phyloP scores from a whole-genome alignment of 495 filamentous ascomycete species.

The Amniculicola lignicola region DNA sequence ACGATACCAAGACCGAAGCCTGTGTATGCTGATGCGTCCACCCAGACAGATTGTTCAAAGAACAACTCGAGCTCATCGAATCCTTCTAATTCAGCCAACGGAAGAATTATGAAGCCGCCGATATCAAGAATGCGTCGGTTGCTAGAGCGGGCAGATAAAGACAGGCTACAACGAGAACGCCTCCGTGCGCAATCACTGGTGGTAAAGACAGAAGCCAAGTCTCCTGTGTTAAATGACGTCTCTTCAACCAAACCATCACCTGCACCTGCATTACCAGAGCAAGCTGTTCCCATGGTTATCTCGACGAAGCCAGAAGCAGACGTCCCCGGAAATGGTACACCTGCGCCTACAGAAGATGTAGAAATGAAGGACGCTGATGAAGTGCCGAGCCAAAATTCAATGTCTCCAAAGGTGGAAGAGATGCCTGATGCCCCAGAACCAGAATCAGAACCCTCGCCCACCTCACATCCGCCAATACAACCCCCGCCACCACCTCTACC shows the following conservation, averaged over 20 bases:
- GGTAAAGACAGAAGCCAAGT: conserved; percentile 28
- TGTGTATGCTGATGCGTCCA: conserved; percentile 30
- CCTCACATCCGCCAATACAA: conserved; percentile 32
- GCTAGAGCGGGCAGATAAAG: conserved; percentile 20
- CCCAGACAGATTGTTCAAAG: conserved; percentile 29
- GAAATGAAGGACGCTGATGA: conserved; percentile 37
- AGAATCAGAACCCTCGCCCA: neutral
- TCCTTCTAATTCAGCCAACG: neutral
- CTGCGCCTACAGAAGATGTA: conserved; percentile 25
- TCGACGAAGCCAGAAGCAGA: neutral
- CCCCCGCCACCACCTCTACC: conserved; percentile 34
- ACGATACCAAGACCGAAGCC: conserved; percentile 12
- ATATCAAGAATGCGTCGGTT: conserved; percentile 25
- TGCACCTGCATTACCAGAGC: no score
- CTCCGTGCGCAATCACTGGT: conserved; percentile 24
- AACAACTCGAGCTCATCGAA: neutral
- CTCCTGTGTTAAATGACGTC: conserved; percentile 26
- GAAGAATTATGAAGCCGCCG: conserved; percentile 4
- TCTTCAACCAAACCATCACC: conserved; percentile 19
- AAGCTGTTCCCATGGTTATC: conserved; percentile 8
- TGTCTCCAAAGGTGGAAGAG: conserved; percentile 9
- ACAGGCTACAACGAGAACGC: conserved; percentile 25
- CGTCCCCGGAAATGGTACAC: neutral
- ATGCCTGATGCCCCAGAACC: conserved; percentile 17
- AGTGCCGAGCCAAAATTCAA: neutral